phyloP scores from a whole-genome alignment of 179 eudicot species.

The Carnegiea gigantea region DNA sequence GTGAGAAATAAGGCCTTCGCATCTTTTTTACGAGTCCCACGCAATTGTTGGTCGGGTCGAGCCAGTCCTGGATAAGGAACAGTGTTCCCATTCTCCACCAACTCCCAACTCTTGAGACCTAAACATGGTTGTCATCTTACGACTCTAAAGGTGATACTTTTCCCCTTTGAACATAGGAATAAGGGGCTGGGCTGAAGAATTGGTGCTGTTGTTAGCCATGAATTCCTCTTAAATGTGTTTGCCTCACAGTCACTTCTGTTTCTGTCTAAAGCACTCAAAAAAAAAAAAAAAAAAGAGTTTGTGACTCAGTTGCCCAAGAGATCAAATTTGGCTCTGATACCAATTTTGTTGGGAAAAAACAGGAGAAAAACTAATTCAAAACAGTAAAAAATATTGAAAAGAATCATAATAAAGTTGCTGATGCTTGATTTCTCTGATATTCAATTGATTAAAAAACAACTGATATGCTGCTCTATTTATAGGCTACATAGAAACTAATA shows the following conservation, averaged over 20 bases:
- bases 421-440: too few species aligned
- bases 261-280: too few species aligned
- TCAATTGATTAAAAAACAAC: too few species aligned
- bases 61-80: background rate
- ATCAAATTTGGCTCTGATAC: background rate
- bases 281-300: too few species aligned
- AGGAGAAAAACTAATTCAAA: too few species aligned
- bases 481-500: too few species aligned
- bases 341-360: background rate
- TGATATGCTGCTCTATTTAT: too few species aligned
- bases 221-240: background rate
- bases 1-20: background rate
- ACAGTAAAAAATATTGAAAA: too few species aligned
- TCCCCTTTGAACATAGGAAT: slow-evolving; percentile 1
- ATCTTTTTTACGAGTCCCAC: background rate
- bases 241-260: background rate
- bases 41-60: background rate
- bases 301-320: background rate
- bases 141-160: slow-evolving; percentile 8
- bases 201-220: background rate
- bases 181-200: background rate
- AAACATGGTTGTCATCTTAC: slow-evolving; percentile 10
- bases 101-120: background rate
- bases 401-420: too few species aligned
- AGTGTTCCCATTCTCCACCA: background rate